Base-by-base conservation (phyloP, 2,329 filamentous ascomycete species). In the Colletotrichum siamense region DNA sequence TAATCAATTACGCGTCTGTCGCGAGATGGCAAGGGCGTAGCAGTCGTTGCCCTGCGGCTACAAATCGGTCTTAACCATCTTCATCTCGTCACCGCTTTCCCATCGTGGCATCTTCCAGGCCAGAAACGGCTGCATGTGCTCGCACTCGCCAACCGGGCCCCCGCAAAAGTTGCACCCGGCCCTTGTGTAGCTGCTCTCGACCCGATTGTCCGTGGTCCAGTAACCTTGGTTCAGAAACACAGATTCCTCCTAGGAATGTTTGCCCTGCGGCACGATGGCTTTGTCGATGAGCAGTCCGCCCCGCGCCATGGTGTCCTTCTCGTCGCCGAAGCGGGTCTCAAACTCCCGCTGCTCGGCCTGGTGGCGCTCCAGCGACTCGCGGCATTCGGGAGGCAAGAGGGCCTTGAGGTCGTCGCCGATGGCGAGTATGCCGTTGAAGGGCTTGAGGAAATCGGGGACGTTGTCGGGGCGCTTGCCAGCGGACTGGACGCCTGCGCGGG, bases 301-400 rank as follows among this genome's bases (percentile, higher is more conserved):
- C 70, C 92, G 87, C 52, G 88, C 87, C 75, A 85, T 87, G 74
- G 91, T 91, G 12, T 89, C 85, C 44, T 84, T 88, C 85, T 98
- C 96, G 7, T 91, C 89, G 18, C 91, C 91, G 95, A 96, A 98
- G 78, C 89, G 90, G 36, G 85, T 87, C 83, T 95, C 95, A 95
- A 96, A 99, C 70, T 90, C 85, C 76, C 86, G 84, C 84, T 98
- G 95, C 71, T 90, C 88, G 13, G 86, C 85, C 68, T 92, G 87
- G 5, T 95, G 93, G 69, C 90, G 87, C 67, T 95, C 88, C 77
- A 98, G 96, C 0, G 95, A 94, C 49, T 88, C 86, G 49, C 94
- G 91, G 83, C 95, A 97, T 78, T 95, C 92, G 2, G 89, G 84
- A 2, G 94, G 94, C 75, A 96, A 87, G 75, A 94, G 88, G 34